Evolutionary conservation across 306 rosid species (phyloP).

Genomic region (Boehmeria nivea): DNA sequence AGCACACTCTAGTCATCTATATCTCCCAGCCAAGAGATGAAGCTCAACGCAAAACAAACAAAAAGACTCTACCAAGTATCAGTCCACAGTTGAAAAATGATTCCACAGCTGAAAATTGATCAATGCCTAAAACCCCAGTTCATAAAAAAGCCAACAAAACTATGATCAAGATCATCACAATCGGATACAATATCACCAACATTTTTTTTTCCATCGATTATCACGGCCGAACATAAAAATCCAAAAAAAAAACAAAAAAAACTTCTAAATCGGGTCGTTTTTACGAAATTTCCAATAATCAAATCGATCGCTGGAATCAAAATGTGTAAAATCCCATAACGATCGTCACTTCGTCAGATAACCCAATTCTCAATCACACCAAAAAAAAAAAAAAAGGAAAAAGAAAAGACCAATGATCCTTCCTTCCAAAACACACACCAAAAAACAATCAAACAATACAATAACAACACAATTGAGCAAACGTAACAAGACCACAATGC

Average conservation of each 20-base stretch:
- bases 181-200: neutral
- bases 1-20: neutral
- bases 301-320: conserved; percentile 12
- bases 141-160: conserved; percentile 2
- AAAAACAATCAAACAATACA: too few relatives aligned
- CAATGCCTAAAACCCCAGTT: conserved; percentile 17
- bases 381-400: neutral
- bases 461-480: too few relatives aligned
- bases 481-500: conserved; percentile 12
- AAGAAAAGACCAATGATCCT: too few relatives aligned
- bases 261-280: conserved; percentile 3
- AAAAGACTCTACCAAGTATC: too few relatives aligned
- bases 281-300: neutral
- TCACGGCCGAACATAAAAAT: neutral
- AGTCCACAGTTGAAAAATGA: too few relatives aligned
- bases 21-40: too few relatives aligned
- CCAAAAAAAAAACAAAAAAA: neutral
- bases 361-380: conserved; percentile 13
- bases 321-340: conserved; percentile 15
- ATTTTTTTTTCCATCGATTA: neutral
- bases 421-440: too few relatives aligned
- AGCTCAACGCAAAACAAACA: neutral
- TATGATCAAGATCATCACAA: conserved; percentile 10
- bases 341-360: conserved; percentile 21
- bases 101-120: neutral